Evolutionary conservation across 2,329 filamentous ascomycete genomes (phyloP).

Genomic region (Daldinia sp.): DNA sequence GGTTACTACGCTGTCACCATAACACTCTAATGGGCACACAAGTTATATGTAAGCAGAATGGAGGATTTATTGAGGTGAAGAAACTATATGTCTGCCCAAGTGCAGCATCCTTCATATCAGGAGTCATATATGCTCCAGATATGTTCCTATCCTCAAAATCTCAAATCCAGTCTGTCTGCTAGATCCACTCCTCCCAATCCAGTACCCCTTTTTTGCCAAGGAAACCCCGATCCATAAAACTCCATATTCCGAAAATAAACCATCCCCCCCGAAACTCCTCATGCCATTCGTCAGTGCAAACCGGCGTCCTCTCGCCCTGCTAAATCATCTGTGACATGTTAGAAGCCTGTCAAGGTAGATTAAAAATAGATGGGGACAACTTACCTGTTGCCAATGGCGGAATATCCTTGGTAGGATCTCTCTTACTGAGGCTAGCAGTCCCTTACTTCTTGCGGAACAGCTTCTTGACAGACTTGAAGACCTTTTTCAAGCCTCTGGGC

Average conservation of each 20-base stretch:
- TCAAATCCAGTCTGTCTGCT: background rate
- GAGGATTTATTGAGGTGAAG: background rate
- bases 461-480: conserved; percentile 29
- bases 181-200: background rate
- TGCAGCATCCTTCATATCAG: background rate
- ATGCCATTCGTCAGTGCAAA: background rate
- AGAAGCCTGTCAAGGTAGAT: background rate
- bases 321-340: background rate
- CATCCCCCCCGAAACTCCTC: too few species aligned
- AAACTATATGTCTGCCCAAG: background rate
- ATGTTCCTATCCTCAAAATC: background rate
- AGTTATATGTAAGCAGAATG: background rate
- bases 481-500: conserved; percentile 7
- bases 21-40: background rate
- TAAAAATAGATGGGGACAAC: background rate
- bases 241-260: too few species aligned
- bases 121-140: conserved; percentile 1
- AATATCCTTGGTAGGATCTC: background rate
- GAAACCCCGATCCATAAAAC: background rate
- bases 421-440: background rate
- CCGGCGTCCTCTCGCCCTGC: background rate
- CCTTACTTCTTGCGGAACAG: conserved; percentile 1
- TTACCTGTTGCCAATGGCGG: background rate
- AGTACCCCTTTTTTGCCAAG: background rate
- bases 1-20: background rate